phyloP scores from a whole-genome alignment of 805 yeast genomes.

The Pichia nanzhaoensis region DNA sequence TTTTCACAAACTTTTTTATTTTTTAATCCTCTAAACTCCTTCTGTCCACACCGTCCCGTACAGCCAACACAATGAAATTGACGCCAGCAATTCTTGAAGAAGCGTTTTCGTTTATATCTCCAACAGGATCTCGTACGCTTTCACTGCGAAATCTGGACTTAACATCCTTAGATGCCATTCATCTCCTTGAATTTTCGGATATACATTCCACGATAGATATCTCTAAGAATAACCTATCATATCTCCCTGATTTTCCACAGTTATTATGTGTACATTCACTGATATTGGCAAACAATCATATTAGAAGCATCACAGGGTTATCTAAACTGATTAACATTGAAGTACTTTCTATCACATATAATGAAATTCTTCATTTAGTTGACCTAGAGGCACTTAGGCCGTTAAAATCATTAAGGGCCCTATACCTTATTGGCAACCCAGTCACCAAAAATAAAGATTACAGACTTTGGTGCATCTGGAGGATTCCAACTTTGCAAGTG shows the following conservation, averaged over 20 bases:
- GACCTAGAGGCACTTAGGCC: slow-evolving; percentile 35
- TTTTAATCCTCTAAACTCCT: no score
- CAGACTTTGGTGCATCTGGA: slow-evolving; percentile 52
- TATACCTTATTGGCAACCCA: slow-evolving; percentile 56
- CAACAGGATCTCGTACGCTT: slow-evolving; percentile 38
- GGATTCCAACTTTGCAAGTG: slow-evolving; percentile 54
- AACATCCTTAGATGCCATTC: slow-evolving; percentile 38
- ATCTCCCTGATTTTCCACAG: slow-evolving; percentile 44
- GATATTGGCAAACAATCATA: slow-evolving; percentile 57
- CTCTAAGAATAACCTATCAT: slow-evolving; percentile 64
- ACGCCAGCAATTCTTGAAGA: slow-evolving; percentile 43
- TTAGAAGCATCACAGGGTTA: slow-evolving; percentile 35
- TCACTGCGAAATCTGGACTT: slow-evolving; percentile 36
- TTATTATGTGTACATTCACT: slow-evolving; percentile 42
- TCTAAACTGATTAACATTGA: slow-evolving; percentile 36
- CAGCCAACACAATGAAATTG: slow-evolving; percentile 44
- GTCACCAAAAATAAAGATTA: slow-evolving; percentile 46
- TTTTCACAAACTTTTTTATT: neutral
- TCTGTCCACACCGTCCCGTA: no score
- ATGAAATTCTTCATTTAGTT: slow-evolving; percentile 40
- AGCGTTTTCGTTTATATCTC: slow-evolving; percentile 46
- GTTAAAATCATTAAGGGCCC: slow-evolving; percentile 37
- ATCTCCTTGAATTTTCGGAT: slow-evolving; percentile 30
- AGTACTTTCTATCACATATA: slow-evolving; percentile 46
- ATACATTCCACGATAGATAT: slow-evolving; percentile 57